These are phyloP conservation scores for Beta vulgaris DNA, from an alignment of 148 eudicot species.

Conservation along the genomic window DNA sequence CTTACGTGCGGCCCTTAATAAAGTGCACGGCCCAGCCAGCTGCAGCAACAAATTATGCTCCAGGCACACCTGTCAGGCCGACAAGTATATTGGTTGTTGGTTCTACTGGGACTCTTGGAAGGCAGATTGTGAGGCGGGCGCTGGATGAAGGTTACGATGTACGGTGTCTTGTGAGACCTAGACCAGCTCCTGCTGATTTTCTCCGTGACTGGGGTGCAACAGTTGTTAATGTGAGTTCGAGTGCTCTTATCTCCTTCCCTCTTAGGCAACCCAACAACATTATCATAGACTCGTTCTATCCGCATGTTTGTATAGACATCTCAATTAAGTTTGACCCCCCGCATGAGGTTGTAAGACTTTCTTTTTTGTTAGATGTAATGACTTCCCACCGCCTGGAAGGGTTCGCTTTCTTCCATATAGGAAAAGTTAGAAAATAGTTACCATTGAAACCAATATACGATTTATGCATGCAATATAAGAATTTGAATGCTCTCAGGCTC, in stretches of 20 bases:
- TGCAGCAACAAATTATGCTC: constrained; percentile 70
- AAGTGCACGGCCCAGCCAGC: constrained; percentile 55
- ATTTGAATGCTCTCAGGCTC: no score
- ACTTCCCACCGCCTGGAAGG: neutral
- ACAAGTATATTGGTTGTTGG: constrained; percentile 96
- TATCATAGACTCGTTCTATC: neutral
- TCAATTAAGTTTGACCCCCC: neutral
- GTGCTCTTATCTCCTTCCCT: neutral
- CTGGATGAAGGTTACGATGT: constrained; percentile 98
- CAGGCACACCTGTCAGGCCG: constrained; percentile 91
- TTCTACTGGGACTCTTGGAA: constrained; percentile 92
- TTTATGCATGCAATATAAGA: no score
- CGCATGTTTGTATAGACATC: neutral
- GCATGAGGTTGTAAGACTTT: neutral
- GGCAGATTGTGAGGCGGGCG: constrained; percentile 93
- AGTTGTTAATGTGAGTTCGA: constrained; percentile 74
- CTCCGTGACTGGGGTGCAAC: constrained; percentile 99
- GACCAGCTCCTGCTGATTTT: constrained; percentile 98
- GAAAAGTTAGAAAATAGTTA: no score
- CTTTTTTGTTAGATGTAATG: neutral
- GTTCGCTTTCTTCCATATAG: neutral
- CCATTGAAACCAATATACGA: no score
- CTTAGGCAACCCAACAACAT: neutral
- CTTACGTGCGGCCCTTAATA: constrained; percentile 36
- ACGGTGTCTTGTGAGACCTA: constrained; percentile 89